Evolutionary conservation across 1,139 yeast genomes (phyloP).

Genomic region (Saccharomycopsis hybrid): DNA sequence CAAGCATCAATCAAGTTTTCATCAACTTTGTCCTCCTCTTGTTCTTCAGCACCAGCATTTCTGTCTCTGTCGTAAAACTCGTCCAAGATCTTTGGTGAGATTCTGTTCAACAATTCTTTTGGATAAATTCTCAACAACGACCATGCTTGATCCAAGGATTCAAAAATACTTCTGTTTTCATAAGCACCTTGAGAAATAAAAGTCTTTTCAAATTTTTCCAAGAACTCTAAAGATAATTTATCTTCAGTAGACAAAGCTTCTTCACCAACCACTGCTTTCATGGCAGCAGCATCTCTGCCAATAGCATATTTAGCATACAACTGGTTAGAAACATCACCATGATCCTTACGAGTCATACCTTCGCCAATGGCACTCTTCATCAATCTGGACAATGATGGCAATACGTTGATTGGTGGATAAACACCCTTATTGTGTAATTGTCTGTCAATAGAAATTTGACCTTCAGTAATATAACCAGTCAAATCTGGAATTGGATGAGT

Average conservation of each 20-base stretch:
- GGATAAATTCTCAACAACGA: constrained; percentile 96
- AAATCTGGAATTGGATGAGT: constrained; percentile 99
- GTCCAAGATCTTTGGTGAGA: constrained; percentile 90
- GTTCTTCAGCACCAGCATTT: constrained; percentile 43
- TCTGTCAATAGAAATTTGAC: constrained; percentile 96
- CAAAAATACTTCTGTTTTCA: constrained; percentile 90
- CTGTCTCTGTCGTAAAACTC: constrained; percentile 83
- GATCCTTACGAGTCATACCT: constrained; percentile 99
- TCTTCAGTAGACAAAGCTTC: constrained; percentile 98
- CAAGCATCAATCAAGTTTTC: constrained; percentile 50
- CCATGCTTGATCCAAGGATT: constrained; percentile 98
- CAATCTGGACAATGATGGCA: constrained; percentile 94
- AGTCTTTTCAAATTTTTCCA: constrained; percentile 95
- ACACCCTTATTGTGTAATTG: constrained; percentile 93
- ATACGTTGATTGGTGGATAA: constrained; percentile 96
- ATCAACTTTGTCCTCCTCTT: constrained; percentile 27
- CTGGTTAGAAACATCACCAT: constrained; percentile 98
- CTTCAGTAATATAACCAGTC: constrained; percentile 98
- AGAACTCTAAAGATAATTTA: constrained; percentile 90
- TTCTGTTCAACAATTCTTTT: constrained; percentile 96
- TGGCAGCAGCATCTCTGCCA: constrained; percentile 99
- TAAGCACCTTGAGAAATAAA: constrained; percentile 95
- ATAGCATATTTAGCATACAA: constrained; percentile 97
- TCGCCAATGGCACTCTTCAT: constrained; percentile 99
- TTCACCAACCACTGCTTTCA: constrained; percentile 99